Percentiles rank a stretch among this genome's conserved stretches.
Evolutionary conservation across 73 alveolate genomes (phyloP).

Genomic region (Tetrahymena thermophila): DNA sequence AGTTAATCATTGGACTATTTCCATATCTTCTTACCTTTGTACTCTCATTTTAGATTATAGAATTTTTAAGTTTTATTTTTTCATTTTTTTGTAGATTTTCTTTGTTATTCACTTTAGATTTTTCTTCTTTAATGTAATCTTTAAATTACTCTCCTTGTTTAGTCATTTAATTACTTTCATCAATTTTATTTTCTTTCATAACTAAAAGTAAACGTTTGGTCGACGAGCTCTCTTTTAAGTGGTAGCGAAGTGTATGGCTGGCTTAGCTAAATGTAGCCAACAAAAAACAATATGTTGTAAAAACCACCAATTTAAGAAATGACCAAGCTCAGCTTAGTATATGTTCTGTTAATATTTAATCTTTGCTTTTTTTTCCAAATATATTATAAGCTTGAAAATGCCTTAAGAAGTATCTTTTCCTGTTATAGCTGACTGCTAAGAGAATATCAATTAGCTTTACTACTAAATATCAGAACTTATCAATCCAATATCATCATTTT

Average conservation of each 20-base stretch:
- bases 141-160: background rate
- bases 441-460: background rate
- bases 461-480: background rate
- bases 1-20: no score
- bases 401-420: background rate
- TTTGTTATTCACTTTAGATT: no score
- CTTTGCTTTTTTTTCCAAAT: background rate
- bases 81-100: no score
- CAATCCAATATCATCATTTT: background rate
- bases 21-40: no score
- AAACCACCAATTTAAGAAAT: background rate
- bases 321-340: background rate
- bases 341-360: background rate
- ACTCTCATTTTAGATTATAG: no score
- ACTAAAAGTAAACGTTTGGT: background rate
- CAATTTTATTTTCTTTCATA: background rate
- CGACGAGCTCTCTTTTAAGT: background rate
- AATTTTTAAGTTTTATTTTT: no score
- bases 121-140: no score
- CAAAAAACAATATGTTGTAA: background rate
- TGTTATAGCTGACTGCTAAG: background rate
- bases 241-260: background rate
- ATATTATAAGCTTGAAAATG: background rate
- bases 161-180: background rate
- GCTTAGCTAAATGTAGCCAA: background rate